Evolutionary conservation across 2,329 filamentous ascomycete species (phyloP), one percentile per base, ranked within the genome.

Genomic region (Dactylonectria estremocensis): DNA sequence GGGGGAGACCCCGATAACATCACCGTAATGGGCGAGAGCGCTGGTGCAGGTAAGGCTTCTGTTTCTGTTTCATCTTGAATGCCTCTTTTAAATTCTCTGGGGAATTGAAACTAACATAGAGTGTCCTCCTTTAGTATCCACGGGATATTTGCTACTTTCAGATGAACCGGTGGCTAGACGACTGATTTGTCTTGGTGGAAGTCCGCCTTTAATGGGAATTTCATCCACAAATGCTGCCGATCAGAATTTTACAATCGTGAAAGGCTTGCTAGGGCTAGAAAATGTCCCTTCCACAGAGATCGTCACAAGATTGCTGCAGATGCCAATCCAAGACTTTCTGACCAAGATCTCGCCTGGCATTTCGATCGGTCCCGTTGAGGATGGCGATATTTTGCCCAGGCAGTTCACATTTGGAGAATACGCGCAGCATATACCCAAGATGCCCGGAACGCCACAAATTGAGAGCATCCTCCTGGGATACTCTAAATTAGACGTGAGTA

Each of bases 11-110:
- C 61, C 9, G 43, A n/a, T 7, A 16, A 46, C 10, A 37, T 69
- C 9, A 68, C 64, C 2, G 48, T 69, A 4, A 24, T 53, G 5
- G 68, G 68, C 3, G 40, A 69, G 18, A 69, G 68, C 18, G 68
- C 28, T 3, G 68, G 68, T n/a, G 68, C 56, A 57, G 10, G 68
- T 69, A 22, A 64, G 61, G 40, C 14, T 43, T 18, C 40, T 3
- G 40, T 8, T 57, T 31, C 9, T 22, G 28, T 40, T 8, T 11
- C 14, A 3, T 20, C 14, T 37, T 37, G 35, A 33, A 54, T 22
- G 18, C 3, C 18, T 10, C 13, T 16, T 54, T 43, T 57, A 9
- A 48, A 45, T n/a, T 11, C 18, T 9, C 35, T 37, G 35, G 35
- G 31, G 35, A 37, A 10, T 37, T 11, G 9, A 37, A 37, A 55